Evolutionary conservation across 2,329 filamentous ascomycete genomes (phyloP).

Genomic region (Fusarium chuoi): DNA sequence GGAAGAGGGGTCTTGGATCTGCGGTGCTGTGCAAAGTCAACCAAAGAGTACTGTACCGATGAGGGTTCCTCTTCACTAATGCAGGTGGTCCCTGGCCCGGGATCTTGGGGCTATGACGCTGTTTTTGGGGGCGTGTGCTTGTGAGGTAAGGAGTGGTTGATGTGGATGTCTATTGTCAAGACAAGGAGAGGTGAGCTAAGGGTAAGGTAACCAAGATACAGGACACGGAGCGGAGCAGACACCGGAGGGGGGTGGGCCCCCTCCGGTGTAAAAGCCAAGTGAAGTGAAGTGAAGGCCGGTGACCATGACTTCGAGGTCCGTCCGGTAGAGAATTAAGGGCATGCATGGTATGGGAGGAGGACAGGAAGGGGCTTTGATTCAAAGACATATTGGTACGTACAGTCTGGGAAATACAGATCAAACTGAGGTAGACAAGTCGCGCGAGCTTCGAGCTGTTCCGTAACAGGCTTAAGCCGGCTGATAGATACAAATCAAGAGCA

Average conservation of each 20-base stretch:
- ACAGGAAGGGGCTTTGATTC: slow-evolving; percentile 4
- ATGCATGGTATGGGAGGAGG: background rate
- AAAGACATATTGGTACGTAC: slow-evolving; percentile 23
- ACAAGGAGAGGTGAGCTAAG: slow-evolving; percentile 15
- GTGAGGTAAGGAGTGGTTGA: slow-evolving; percentile 38
- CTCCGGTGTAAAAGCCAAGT: slow-evolving; percentile 25
- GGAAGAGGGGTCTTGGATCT: slow-evolving; percentile 55
- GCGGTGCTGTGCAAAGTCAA: slow-evolving; percentile 68
- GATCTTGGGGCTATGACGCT: slow-evolving; percentile 60
- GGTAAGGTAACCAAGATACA: slow-evolving; percentile 24
- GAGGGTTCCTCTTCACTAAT: slow-evolving; percentile 45
- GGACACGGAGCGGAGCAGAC: slow-evolving; percentile 31
- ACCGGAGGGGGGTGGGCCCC: slow-evolving; percentile 40
- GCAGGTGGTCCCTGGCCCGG: slow-evolving; percentile 49
- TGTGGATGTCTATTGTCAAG: slow-evolving; percentile 29
- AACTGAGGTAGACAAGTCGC: slow-evolving; percentile 32
- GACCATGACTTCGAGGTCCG: slow-evolving; percentile 30
- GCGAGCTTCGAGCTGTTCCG: slow-evolving; percentile 30
- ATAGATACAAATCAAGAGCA: slow-evolving; percentile 29
- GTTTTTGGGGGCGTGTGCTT: slow-evolving; percentile 41
- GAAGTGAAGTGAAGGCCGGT: slow-evolving; percentile 2
- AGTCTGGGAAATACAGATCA: slow-evolving; percentile 23
- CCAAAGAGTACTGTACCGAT: slow-evolving; percentile 52
- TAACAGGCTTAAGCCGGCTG: slow-evolving; percentile 22
- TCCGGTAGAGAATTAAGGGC: background rate